Conservation (phyloP, 768 basidiomycete species). For the Cyclocybe cylindracea region DNA sequence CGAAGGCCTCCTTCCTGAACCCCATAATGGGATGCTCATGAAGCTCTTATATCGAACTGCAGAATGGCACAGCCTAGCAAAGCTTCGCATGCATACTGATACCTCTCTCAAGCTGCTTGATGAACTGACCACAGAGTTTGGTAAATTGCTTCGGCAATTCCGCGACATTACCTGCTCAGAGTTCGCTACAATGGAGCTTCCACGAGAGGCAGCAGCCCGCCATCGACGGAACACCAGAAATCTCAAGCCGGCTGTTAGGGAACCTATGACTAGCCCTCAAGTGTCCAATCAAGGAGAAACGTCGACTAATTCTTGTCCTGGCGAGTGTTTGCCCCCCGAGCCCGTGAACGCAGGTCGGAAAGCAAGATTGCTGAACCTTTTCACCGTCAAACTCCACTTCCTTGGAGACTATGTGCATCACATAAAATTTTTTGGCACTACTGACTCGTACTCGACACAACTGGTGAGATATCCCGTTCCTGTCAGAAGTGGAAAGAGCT, state of each 20-base stretch:
- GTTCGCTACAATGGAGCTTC: conserved; percentile 23
- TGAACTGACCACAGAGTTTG: conserved; percentile 19
- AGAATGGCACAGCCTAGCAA: conserved; percentile 29
- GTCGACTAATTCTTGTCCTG: no score
- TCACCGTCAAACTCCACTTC: conserved; percentile 31
- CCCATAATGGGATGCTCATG: conserved; percentile 19
- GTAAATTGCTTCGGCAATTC: conserved; percentile 21
- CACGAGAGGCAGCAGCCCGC: conserved; percentile 10
- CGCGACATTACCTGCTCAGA: conserved; percentile 11
- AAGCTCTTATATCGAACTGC: conserved; percentile 22
- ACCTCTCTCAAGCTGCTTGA: conserved; percentile 18
- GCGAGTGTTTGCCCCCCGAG: background rate
- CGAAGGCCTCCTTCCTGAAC: conserved; percentile 28
- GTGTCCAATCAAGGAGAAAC: no score
- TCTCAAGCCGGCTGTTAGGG: background rate
- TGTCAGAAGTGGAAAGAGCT: no score
- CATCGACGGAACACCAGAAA: background rate
- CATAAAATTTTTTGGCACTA: conserved; percentile 12
- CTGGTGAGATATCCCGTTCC: conserved; percentile 7
- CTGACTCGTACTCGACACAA: conserved; percentile 23
- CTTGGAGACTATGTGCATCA: conserved; percentile 25
- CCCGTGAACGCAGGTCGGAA: conserved; percentile 4
- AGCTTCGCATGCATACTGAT: conserved; percentile 29
- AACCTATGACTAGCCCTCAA: no score
- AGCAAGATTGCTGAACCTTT: conserved; percentile 19